Evolutionary conservation across 2,329 filamentous ascomycete genomes (phyloP).

Genomic region (Paecilomyces variotii): DNA sequence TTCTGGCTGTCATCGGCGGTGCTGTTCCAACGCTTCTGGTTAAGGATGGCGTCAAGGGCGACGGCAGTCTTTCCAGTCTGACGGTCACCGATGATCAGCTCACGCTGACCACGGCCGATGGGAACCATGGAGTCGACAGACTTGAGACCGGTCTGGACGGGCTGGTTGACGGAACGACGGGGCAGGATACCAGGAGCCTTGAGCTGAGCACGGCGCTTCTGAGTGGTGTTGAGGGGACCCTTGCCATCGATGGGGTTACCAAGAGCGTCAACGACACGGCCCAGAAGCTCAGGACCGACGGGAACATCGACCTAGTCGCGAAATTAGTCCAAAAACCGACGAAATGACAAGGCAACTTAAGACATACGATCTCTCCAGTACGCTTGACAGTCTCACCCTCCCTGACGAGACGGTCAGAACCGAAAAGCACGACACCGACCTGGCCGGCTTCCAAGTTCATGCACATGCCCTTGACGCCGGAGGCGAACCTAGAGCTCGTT

Average conservation of each 20-base stretch:
- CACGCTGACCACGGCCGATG: constrained; percentile 99
- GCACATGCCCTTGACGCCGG: constrained; percentile 99
- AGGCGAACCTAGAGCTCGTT: constrained; percentile 69
- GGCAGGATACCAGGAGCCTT: constrained; percentile 99
- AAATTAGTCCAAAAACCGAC: constrained; percentile 9
- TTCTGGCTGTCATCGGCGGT: constrained; percentile 86
- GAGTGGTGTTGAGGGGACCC: constrained; percentile 85
- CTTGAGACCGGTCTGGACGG: constrained; percentile 99
- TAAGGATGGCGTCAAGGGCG: constrained; percentile 93
- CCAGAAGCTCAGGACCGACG: constrained; percentile 85
- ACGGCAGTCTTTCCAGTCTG: constrained; percentile 99
- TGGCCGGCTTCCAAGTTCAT: constrained; percentile 99
- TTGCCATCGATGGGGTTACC: constrained; percentile 99
- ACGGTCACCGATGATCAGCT: constrained; percentile 99
- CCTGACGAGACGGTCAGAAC: constrained; percentile 99
- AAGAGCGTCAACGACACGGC: constrained; percentile 96
- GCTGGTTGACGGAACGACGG: constrained; percentile 93
- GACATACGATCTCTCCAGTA: constrained; percentile 95
- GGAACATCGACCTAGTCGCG: constrained; percentile 77
- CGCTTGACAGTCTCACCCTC: constrained; percentile 99
- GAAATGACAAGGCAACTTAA: not conserved
- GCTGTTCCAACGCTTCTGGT: constrained; percentile 98
- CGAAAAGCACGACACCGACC: constrained; percentile 99
- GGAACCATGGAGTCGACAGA: constrained; percentile 99
- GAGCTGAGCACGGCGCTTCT: constrained; percentile 93